phyloP scores from a whole-genome alignment of 2,329 filamentous ascomycete species.

The Fusarium protoensiforme region DNA sequence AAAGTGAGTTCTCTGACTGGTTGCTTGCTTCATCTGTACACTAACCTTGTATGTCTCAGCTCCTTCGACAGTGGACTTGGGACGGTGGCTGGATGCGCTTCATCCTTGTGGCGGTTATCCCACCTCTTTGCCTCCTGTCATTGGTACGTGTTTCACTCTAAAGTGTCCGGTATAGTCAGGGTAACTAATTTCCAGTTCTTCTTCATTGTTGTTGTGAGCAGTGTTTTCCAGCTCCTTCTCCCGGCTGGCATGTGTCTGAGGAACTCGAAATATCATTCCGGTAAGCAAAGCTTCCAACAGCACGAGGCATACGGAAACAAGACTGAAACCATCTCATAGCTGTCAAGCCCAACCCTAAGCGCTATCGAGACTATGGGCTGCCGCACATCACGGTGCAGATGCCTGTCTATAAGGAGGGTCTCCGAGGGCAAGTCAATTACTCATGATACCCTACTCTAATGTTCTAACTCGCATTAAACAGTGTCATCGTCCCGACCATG shows the following conservation, averaged over 20 bases:
- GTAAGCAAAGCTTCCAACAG: background rate
- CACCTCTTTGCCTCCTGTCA: conserved; percentile 27
- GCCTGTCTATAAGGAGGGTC: conserved; percentile 56
- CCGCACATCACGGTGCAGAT: conserved; percentile 59
- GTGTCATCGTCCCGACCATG: conserved; percentile 65
- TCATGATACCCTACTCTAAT: background rate
- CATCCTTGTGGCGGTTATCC: conserved; percentile 31
- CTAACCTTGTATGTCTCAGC: background rate
- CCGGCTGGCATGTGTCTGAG: conserved; percentile 40
- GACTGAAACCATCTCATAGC: conserved; percentile 3
- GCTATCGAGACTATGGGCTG: conserved; percentile 48
- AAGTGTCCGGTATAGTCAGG: accelerated
- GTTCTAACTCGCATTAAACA: background rate
- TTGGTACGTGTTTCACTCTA: conserved; percentile 5
- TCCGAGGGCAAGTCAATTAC: conserved; percentile 26
- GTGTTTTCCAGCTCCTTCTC: conserved; percentile 37
- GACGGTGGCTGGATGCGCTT: conserved; percentile 36
- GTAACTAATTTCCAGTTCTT: conserved; percentile 32
- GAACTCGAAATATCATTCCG: conserved; percentile 42
- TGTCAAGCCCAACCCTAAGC: conserved; percentile 41
- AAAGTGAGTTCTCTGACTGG: conserved; percentile 23
- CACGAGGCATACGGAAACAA: accelerated
- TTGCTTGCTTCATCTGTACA: accelerated
- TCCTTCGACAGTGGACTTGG: conserved; percentile 36
- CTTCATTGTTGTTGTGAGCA: conserved; percentile 42